Evolutionary conservation across 2,329 filamentous ascomycete species (phyloP), one percentile per base, ranked within the genome.

Genomic region (Aspergillus sp.): DNA sequence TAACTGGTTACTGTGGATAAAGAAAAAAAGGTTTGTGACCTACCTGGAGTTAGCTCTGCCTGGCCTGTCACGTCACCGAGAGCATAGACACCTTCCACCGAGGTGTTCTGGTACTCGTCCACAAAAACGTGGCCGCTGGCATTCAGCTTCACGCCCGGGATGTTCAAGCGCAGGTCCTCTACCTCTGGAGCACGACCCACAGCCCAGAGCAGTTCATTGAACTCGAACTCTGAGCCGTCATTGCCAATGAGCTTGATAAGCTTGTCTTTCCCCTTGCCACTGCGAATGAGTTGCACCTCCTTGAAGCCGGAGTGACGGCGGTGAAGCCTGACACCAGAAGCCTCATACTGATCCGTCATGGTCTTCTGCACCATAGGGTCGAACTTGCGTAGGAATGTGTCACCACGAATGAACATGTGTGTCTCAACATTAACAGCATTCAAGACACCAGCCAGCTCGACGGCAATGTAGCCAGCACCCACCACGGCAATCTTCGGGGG

Each of bases 281-380:
- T 64, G 11, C 66, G 65, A 32, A 74, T 47, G 37, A 71, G 64
- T 46, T 73, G 64, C 7, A 76, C 59, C 51, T 74, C 70, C 54
- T 74, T 70, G 58, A 77, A 71, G 4, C 66, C 68, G 10, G 64
- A 49, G 58, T 73, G 71, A 9, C 67, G 61, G 38, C 65, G 71
- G 60, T 77, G 73, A n/a, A 77, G 59, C 30, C 69, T 64, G 26
- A 77, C 63, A 9, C 74, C 74, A 4, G 65, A 57, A 32, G 70
- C 68, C 51, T 75, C 74, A 48, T 77, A 77, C 34, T 70, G 66
- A 44, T 70, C 66, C 9, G 73, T 76, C 67, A 77, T 69, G 9
- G 73, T 76, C 40, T 74, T 61, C 53, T 75, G 72, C 39, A 77
- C 58, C 72, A 76, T 76, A 1, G 72, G 72, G 56, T 77, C 73